Evolutionary conservation across 176 grass and related monocot genomes (phyloP).

Genomic region (Musa troglodytarum): DNA sequence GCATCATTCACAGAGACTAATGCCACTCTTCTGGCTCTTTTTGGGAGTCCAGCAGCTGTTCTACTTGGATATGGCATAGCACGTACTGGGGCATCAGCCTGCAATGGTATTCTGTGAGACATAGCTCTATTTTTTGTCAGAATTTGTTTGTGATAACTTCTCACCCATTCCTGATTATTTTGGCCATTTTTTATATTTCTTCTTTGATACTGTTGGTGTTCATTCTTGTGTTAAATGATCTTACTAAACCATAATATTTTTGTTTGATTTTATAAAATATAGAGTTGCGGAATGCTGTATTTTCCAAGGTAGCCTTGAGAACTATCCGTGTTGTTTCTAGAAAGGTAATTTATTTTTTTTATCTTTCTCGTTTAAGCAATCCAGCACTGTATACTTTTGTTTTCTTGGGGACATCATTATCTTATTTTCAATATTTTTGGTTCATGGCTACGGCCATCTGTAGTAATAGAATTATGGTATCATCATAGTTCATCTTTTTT

Average conservation of each 20-base stretch:
- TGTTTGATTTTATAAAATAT: slow-evolving; percentile 29
- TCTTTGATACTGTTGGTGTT: background rate
- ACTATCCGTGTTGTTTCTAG: slow-evolving; percentile 81
- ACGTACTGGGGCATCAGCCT: slow-evolving; percentile 75
- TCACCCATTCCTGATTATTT: slow-evolving; percentile 1
- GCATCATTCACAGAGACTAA: slow-evolving; percentile 87
- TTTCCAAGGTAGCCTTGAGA: slow-evolving; percentile 93
- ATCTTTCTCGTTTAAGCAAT: background rate
- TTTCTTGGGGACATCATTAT: background rate
- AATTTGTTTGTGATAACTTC: background rate
- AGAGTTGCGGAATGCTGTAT: slow-evolving; percentile 92
- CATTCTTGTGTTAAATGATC: background rate
- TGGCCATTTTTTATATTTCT: slow-evolving; percentile 15
- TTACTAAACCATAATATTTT: background rate
- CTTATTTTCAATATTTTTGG: background rate
- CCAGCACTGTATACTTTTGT: background rate
- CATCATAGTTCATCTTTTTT: no score
- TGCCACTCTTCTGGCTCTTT: slow-evolving; percentile 89
- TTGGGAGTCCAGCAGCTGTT: slow-evolving; percentile 95
- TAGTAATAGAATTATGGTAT: no score
- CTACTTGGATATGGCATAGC: slow-evolving; percentile 97
- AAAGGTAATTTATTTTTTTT: slow-evolving; percentile 43
- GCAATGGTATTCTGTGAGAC: slow-evolving; percentile 53
- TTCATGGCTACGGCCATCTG: background rate
- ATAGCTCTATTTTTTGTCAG: slow-evolving; percentile 6